Evolutionary conservation across 2,329 filamentous ascomycete genomes (phyloP).

Genomic region (Echinosphaeria canescens): DNA sequence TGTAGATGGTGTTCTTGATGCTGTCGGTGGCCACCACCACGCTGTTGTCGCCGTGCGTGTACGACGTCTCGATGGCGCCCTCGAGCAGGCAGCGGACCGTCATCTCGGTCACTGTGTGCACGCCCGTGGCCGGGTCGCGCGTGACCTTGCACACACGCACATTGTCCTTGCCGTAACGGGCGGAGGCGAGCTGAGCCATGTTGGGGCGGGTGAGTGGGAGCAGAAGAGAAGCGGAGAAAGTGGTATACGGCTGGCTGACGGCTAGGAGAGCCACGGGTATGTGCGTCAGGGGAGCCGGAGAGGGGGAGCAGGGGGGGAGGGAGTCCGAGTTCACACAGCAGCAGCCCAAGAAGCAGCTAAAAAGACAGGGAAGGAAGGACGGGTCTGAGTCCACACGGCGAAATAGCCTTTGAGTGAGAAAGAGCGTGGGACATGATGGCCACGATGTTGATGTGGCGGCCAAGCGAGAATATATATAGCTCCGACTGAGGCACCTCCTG

Average conservation of each 20-base stretch:
- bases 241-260: constrained; percentile 1
- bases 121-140: constrained; percentile 50
- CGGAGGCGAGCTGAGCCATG: constrained; percentile 36
- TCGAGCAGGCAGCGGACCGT: constrained; percentile 84
- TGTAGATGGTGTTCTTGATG: constrained; percentile 95
- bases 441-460: no score
- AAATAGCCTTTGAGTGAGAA: no score
- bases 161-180: constrained; percentile 90
- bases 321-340: no score
- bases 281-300: constrained; percentile 2
- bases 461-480: no score
- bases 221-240: constrained; percentile 1
- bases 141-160: constrained; percentile 94
- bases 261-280: neutral
- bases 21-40: constrained; percentile 92
- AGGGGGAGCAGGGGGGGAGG: no score
- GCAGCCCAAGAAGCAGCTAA: no score
- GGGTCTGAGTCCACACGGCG: no score
- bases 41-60: constrained; percentile 79
- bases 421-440: no score
- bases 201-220: constrained; percentile 4
- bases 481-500: no score
- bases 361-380: no score
- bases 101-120: constrained; percentile 83
- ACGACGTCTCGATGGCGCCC: constrained; percentile 75